Base-by-base conservation (phyloP, 108 stramenopile genomes). In the Asterionellopsis glacialis region DNA sequence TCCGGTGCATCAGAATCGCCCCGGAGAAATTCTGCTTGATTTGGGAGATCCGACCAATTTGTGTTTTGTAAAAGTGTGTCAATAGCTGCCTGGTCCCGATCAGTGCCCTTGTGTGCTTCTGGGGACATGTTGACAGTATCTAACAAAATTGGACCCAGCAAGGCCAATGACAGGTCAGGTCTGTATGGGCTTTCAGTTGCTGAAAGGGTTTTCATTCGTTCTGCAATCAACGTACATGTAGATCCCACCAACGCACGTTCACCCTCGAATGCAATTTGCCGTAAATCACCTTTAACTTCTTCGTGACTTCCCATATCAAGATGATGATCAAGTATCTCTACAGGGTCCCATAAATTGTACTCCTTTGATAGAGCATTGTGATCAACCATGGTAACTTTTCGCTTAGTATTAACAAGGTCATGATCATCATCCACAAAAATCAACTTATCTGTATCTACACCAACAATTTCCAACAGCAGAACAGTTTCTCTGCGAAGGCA, bases 261-360 rank as follows among this genome's bases (percentile, higher is more conserved):
- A 55, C 73, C 59, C 28, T 51, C 51, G 67, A 86, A 90, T n/a
- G 91, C 91, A 50, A 90, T 66, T 24, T 58, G 75, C 41, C 88
- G 73, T 13, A 51, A 39, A 12, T 62, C 60, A 13, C 67, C 69
- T 6, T 53, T 22, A 49, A 78, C 68, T 19, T 82, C 69, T 16
- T 23, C 42, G 56, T 85, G 85, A 41, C 68, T 15, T 0, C 63
- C 72, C 51, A 80, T 74, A 63, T 93, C 91, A 12, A 61, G 33
- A 53, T 93, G 91, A 70, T 93, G 91, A 65, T 93, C 91, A 0
- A 86, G 16, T 49, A 93, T 93, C 53, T 83, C 86, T 21, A 65
- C 69, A 11, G 88, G 74, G 24, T 64, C 70, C 67, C 77, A 60
- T 10, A 67, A 44, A 40, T 40, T 38, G 21, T 40, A n/a, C 27